phyloP scores from a whole-genome alignment of 2,329 filamentous ascomycete species.

The Alternaria ethzedia region DNA sequence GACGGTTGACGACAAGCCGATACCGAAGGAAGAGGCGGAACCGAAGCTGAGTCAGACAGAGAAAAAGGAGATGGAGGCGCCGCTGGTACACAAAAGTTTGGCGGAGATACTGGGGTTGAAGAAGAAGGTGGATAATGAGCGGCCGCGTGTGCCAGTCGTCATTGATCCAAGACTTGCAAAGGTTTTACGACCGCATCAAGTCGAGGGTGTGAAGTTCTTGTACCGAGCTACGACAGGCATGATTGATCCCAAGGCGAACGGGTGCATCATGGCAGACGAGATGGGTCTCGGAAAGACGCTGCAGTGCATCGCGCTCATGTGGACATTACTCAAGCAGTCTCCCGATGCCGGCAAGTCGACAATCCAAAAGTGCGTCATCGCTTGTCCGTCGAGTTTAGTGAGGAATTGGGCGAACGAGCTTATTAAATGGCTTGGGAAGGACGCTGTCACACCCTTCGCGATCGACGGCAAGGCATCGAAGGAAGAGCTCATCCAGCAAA shows the following conservation, averaged over 20 bases:
- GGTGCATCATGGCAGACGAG: slow-evolving; percentile 99
- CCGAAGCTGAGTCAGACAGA: slow-evolving; percentile 56
- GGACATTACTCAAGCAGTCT: slow-evolving; percentile 95
- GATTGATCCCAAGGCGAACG: slow-evolving; percentile 90
- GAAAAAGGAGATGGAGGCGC: slow-evolving; percentile 68
- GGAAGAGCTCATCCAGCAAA: slow-evolving; percentile 85
- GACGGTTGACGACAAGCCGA: slow-evolving; percentile 83
- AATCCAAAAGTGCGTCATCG: slow-evolving; percentile 96
- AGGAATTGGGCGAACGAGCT: slow-evolving; percentile 98
- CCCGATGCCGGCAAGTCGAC: slow-evolving; percentile 92
- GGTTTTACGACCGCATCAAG: slow-evolving; percentile 92
- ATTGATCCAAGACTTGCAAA: slow-evolving; percentile 91
- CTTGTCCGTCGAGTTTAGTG: slow-evolving; percentile 94
- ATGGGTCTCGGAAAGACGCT: slow-evolving; percentile 98
- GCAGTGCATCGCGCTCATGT: slow-evolving; percentile 95
- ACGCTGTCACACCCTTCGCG: slow-evolving; percentile 90
- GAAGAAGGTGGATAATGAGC: slow-evolving; percentile 83
- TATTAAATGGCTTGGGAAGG: slow-evolving; percentile 92
- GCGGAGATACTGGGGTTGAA: slow-evolving; percentile 94
- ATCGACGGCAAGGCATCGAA: slow-evolving; percentile 97
- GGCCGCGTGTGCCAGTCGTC: slow-evolving; percentile 92
- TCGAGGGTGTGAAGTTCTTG: slow-evolving; percentile 97
- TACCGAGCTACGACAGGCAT: slow-evolving; percentile 95
- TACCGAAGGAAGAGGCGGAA: slow-evolving; percentile 53
- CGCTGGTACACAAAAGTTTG: slow-evolving; percentile 90